A percentile compares a stretch with the other conserved stretches of the same genome.
Conservation (phyloP, 225 moss, liverwort and hornwort genomes). For the Rhytidiadelphus loreus region DNA sequence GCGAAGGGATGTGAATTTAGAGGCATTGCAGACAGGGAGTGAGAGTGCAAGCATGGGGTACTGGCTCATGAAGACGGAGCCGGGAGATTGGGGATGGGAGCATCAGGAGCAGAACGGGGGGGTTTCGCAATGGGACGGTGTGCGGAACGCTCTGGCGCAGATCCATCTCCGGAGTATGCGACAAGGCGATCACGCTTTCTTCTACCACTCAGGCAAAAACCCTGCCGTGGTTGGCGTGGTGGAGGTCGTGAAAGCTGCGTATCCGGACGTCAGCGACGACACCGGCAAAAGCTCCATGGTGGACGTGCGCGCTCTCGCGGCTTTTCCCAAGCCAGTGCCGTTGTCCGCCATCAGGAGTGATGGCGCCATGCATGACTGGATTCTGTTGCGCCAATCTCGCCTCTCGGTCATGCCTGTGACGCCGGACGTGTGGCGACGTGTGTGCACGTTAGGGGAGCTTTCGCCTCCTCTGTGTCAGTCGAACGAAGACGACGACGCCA, state of each 20-base stretch:
- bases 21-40: neutral
- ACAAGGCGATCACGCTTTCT: slow-evolving; percentile 63
- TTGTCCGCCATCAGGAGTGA: slow-evolving; percentile 51
- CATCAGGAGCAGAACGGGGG: slow-evolving; percentile 64
- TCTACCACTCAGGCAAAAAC: slow-evolving; percentile 80
- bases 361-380: slow-evolving; percentile 40
- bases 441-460: slow-evolving; percentile 63
- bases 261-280: slow-evolving; percentile 60
- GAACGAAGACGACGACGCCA: neutral
- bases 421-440: slow-evolving; percentile 48
- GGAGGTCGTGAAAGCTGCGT: slow-evolving; percentile 52
- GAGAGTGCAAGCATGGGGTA: slow-evolving; percentile 7
- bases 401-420: slow-evolving; percentile 77
- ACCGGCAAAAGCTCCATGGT: slow-evolving; percentile 77
- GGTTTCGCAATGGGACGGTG: slow-evolving; percentile 73
- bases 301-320: slow-evolving; percentile 55
- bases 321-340: slow-evolving; percentile 50
- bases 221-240: slow-evolving; percentile 69
- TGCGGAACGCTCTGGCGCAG: slow-evolving; percentile 72
- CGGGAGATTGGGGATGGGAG: slow-evolving; percentile 73
- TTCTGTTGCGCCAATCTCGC: slow-evolving; percentile 74
- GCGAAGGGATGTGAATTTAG: neutral
- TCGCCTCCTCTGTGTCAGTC: slow-evolving; percentile 19
- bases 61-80: slow-evolving; percentile 92
- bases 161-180: slow-evolving; percentile 58